phyloP scores from a whole-genome alignment of 371 early-diverging fungal genomes.

The Mucor indicus region DNA sequence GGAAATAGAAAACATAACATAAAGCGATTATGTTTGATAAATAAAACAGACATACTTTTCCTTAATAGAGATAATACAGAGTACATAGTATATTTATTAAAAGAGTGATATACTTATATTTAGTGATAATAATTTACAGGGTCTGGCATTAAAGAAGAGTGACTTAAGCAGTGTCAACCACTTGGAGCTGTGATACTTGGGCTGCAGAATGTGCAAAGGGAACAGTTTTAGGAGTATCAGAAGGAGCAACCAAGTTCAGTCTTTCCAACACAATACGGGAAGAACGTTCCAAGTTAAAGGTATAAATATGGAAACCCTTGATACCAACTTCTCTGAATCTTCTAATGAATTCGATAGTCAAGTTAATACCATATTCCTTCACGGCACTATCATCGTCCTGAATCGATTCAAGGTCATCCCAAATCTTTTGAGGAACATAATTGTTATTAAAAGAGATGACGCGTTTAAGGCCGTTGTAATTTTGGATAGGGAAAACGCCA shows the following conservation, averaged over 20 bases:
- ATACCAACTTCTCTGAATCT: constrained; percentile 71
- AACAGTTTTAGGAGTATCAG: constrained; percentile 77
- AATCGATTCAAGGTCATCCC: constrained; percentile 85
- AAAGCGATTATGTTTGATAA: no score
- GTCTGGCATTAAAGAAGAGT: no score
- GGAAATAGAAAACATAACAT: no score
- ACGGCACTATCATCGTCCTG: constrained; percentile 95
- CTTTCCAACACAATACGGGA: constrained; percentile 84
- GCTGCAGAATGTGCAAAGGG: no score
- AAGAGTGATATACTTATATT: no score
- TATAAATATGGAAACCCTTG: constrained; percentile 80
- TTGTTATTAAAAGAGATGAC: constrained; percentile 87
- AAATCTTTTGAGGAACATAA: constrained; percentile 78
- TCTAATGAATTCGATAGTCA: constrained; percentile 79
- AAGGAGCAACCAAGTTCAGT: constrained; percentile 69
- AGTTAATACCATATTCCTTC: constrained; percentile 87
- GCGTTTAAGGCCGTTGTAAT: constrained; percentile 80
- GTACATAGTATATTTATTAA: no score
- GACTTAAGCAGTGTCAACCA: no score
- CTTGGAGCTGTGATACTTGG: no score
- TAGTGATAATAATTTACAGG: no score
- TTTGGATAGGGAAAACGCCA: constrained; percentile 95
- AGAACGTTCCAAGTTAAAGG: constrained; percentile 88
- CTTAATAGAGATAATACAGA: no score
- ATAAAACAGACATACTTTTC: no score